Evolutionary conservation across 345 rosid genomes (phyloP), one percentile per base, ranked within the genome.

Genomic region (Sonneratia caseolaris): DNA sequence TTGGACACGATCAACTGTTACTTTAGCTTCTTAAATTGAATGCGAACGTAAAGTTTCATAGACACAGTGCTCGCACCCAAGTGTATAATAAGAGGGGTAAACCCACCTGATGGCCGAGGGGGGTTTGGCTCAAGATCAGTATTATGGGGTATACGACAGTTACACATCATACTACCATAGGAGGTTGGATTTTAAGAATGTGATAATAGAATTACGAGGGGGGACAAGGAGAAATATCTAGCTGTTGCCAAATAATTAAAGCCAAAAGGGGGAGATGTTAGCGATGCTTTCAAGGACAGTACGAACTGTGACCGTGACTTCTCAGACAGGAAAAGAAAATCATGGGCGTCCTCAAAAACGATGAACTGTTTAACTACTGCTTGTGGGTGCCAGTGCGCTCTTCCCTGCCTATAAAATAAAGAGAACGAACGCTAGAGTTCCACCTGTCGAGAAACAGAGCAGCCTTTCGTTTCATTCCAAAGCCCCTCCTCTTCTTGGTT

Each of bases 361-460:
- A 59, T 59, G 64, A 59, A 14, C 32, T 35, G 37, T 27, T 62
- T 62, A 5, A 16, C 22, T 59, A 1, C 32, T 24, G 18, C 27
- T 7, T 62, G 66, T 12, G 19, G 66, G 66, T 9, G 16, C 37
- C 38, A 32, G 18, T 62, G 18, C 16, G 19, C 64, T 27, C 13
- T 10, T 9, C 0, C 75, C 51, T 47, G 81, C 65, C 79, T 79
- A 73, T 75, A 77, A 75, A 79, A 27, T 27, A 27, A 59, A 73
- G 76, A 32, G 51, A 70, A n/a, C 64, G 59, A 68, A 51, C 19
- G 48, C 51, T 22, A 45, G 68, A 66, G 65, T 32, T 0, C 65
- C 68, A 16, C 38, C 55, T 14, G 15, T 57, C 70, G 76, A 72
- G 45, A 73, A 61, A 71, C 77, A 61, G 68, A 32, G 66, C 43